Conservation (phyloP, 768 basidiomycete species). For the Boletus tomentosulus region DNA sequence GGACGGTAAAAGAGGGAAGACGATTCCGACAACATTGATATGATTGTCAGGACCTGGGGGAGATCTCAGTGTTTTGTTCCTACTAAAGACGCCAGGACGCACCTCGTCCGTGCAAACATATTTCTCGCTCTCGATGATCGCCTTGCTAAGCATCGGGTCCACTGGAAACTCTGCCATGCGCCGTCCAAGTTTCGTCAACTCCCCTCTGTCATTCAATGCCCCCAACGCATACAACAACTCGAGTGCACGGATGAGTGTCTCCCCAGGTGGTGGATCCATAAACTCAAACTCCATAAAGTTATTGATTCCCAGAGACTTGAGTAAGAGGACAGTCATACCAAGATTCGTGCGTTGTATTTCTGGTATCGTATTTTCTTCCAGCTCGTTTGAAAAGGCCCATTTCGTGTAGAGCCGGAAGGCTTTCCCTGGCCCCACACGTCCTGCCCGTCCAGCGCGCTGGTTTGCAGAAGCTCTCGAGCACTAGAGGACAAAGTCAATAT, state of each 20-base stretch:
- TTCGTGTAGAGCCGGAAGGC: constrained; percentile 98
- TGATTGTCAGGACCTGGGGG: constrained; percentile 84
- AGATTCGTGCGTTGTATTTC: constrained; percentile 99
- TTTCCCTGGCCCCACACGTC: constrained; percentile 97
- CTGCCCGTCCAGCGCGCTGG: constrained; percentile 94
- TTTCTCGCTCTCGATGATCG: constrained; percentile 92
- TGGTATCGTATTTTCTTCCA: constrained; percentile 95
- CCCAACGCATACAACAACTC: constrained; percentile 94
- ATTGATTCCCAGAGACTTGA: constrained; percentile 97
- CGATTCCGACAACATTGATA: constrained; percentile 95
- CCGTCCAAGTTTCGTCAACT: constrained; percentile 94
- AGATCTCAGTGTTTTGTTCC: background rate
- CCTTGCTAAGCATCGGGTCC: constrained; percentile 95
- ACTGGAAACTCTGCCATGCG: constrained; percentile 99
- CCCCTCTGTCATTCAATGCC: constrained; percentile 92
- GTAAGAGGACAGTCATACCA: constrained; percentile 88
- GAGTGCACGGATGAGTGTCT: constrained; percentile 92
- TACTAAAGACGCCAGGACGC: background rate
- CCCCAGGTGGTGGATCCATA: constrained; percentile 95
- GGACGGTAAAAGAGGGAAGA: constrained; percentile 94
- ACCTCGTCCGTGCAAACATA: constrained; percentile 97
- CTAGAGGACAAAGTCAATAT: constrained; percentile 33
- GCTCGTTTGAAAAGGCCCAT: constrained; percentile 94
- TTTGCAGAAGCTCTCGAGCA: constrained; percentile 97
- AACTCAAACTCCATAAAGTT: constrained; percentile 98